Evolutionary conservation across 177 flowering plant species (phyloP).

Genomic region (Vitis hybrid): DNA sequence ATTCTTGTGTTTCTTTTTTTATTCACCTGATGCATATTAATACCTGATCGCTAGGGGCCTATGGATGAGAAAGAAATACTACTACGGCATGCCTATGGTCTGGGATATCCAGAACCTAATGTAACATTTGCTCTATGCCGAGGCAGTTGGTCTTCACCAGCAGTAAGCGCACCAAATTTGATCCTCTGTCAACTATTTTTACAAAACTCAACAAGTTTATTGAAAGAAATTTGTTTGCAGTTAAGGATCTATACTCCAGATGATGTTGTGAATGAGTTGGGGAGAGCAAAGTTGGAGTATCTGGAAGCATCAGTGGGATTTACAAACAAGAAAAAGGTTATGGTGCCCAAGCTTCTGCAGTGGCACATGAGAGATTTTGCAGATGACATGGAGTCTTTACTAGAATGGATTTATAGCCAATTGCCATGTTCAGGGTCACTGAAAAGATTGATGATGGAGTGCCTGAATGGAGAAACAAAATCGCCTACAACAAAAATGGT

Average conservation of each 20-base stretch:
- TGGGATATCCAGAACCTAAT: slow-evolving; percentile 87
- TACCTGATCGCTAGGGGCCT: slow-evolving; percentile 28
- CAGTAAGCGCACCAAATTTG: slow-evolving; percentile 52
- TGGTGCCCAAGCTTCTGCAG: slow-evolving; percentile 80
- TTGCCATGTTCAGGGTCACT: slow-evolving; percentile 57
- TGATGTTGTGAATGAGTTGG: slow-evolving; percentile 71
- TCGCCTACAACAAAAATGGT: slow-evolving; percentile 45
- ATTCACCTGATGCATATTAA: slow-evolving; percentile 9
- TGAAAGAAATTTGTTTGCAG: slow-evolving; percentile 38
- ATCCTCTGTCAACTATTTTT: not conserved
- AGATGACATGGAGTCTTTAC: slow-evolving; percentile 71
- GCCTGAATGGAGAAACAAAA: slow-evolving; percentile 54
- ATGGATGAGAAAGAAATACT: slow-evolving; percentile 70
- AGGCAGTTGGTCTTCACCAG: slow-evolving; percentile 96
- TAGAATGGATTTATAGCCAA: slow-evolving; percentile 96
- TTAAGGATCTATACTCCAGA: slow-evolving; percentile 74
- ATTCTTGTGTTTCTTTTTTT: not conserved
- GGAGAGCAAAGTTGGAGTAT: slow-evolving; percentile 76
- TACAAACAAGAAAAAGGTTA: slow-evolving; percentile 71
- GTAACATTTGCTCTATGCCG: slow-evolving; percentile 91
- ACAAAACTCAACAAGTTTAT: not conserved
- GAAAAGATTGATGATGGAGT: slow-evolving; percentile 70
- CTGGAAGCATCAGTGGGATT: slow-evolving; percentile 83
- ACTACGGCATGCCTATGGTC: slow-evolving; percentile 70
- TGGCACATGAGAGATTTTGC: slow-evolving; percentile 94